Conservation (phyloP, 306 rosid genomes). For the Betula pendula region DNA sequence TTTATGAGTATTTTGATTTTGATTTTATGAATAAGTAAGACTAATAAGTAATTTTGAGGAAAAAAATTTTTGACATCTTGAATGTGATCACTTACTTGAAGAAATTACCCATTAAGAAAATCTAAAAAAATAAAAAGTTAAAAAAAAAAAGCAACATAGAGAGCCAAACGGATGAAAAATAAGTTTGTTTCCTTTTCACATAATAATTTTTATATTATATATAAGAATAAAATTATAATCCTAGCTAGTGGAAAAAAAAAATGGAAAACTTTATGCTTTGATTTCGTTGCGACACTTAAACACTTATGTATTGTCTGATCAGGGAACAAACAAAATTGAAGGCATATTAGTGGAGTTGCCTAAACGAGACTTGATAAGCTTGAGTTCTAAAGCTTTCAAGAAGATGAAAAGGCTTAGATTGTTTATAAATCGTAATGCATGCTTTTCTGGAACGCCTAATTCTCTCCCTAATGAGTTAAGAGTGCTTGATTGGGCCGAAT, state of each 20-base stretch:
- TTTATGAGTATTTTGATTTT: neutral
- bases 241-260: neutral
- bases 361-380: neutral
- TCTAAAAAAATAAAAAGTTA: too few relatives aligned
- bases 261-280: neutral
- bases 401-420: neutral
- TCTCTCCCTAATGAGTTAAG: slow-evolving; percentile 2
- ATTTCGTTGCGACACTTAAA: neutral
- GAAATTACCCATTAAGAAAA: too few relatives aligned
- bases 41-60: too few relatives aligned
- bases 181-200: too few relatives aligned
- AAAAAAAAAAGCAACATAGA: too few relatives aligned
- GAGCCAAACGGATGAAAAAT: too few relatives aligned
- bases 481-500: neutral
- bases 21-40: too few relatives aligned
- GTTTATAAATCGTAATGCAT: neutral
- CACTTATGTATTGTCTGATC: too few relatives aligned
- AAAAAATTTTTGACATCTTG: too few relatives aligned
- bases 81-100: too few relatives aligned
- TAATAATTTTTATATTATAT: too few relatives aligned
- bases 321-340: neutral
- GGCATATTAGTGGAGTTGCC: slow-evolving; percentile 1
- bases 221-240: too few relatives aligned
- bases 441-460: neutral
- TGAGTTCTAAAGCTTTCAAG: neutral